Conservation (phyloP, 176 grass and related monocot genomes). For the Saccharum officinarum region DNA sequence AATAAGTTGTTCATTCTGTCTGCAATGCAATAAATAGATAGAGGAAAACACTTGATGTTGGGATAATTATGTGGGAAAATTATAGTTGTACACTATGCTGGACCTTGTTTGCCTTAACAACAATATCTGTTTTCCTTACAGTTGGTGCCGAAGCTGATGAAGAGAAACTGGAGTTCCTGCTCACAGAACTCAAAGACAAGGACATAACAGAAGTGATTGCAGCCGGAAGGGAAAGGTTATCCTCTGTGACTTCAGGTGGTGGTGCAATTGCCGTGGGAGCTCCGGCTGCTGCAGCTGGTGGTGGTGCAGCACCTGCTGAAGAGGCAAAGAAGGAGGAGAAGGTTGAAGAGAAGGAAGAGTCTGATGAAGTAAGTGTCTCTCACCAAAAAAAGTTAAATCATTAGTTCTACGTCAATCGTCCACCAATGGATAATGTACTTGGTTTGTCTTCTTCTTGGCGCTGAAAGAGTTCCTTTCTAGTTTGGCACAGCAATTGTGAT, state of each 20-base stretch:
- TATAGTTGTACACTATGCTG: neutral
- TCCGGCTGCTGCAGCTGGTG: slow-evolving; percentile 48
- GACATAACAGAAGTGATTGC: slow-evolving; percentile 82
- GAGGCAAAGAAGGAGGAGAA: slow-evolving; percentile 89
- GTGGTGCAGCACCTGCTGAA: slow-evolving; percentile 58
- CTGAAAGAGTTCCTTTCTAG: neutral
- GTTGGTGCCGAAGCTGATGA: slow-evolving; percentile 70
- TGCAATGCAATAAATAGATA: neutral
- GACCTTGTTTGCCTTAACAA: neutral
- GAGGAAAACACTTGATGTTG: neutral
- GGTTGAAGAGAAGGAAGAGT: slow-evolving; percentile 94
- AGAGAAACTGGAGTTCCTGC: slow-evolving; percentile 53
- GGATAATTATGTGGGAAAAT: neutral
- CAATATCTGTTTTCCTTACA: slow-evolving; percentile 13
- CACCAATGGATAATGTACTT: neutral
- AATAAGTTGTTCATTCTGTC: neutral
- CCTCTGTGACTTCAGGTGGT: slow-evolving; percentile 67
- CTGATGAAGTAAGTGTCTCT: slow-evolving; percentile 62
- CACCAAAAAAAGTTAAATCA: neutral
- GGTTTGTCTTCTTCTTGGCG: neutral
- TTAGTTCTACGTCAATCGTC: neutral
- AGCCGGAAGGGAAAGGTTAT: slow-evolving; percentile 75
- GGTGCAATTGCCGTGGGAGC: slow-evolving; percentile 52
- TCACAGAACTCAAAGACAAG: slow-evolving; percentile 64
- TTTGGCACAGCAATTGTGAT: neutral